Evolutionary conservation across 495 filamentous ascomycete genomes (phyloP).

Genomic region (Podospora australis): DNA sequence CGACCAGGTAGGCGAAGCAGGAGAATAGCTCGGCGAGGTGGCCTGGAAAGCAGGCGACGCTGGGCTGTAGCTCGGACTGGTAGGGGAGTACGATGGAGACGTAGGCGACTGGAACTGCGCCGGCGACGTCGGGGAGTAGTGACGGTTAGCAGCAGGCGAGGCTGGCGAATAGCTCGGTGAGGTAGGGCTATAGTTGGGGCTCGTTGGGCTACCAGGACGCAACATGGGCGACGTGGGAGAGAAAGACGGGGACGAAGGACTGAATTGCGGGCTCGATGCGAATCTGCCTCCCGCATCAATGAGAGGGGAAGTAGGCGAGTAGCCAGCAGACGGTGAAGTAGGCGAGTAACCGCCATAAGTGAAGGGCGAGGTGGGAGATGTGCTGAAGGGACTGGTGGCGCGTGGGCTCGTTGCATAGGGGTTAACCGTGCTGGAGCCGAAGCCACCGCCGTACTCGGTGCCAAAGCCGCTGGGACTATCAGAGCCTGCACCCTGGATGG

Average conservation of each 20-base stretch:
- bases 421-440: constrained; percentile 54
- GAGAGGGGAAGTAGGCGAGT: constrained; percentile 64
- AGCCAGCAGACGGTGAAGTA: constrained; percentile 55
- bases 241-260: constrained; percentile 72
- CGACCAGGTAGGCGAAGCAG: constrained; percentile 64
- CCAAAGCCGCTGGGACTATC: constrained; percentile 70
- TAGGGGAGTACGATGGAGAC: constrained; percentile 64
- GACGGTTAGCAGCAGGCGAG: constrained; percentile 52
- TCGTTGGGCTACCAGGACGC: constrained; percentile 54
- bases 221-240: constrained; percentile 70
- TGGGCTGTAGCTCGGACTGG: constrained; percentile 52
- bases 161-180: constrained; percentile 81
- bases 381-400: constrained; percentile 71
- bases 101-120: constrained; percentile 49
- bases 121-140: constrained; percentile 57
- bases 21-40: constrained; percentile 60
- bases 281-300: constrained; percentile 57
- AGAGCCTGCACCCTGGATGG: constrained; percentile 69
- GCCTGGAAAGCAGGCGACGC: constrained; percentile 60
- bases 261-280: constrained; percentile 64
- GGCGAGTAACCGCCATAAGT: constrained; percentile 66
- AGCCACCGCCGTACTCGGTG: constrained; percentile 45
- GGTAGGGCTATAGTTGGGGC: constrained; percentile 73
- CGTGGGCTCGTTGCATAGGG: constrained; percentile 68
- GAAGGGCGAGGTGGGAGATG: constrained; percentile 65